These are phyloP conservation scores for Dillenia turbinata DNA, from an alignment of 164 flowering plant genomes.

Conservation along the genomic window DNA sequence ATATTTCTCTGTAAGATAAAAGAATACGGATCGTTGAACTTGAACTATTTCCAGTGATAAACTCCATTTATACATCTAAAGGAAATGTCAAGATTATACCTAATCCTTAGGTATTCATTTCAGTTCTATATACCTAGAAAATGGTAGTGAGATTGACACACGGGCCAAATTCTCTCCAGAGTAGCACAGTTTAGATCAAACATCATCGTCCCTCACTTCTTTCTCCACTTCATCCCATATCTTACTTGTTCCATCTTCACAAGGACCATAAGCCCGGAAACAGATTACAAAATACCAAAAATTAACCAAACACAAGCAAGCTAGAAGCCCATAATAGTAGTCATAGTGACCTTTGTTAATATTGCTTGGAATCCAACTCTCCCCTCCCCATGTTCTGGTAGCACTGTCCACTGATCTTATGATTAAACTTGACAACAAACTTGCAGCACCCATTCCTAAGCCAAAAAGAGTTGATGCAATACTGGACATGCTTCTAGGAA, in stretches of 20 bases:
- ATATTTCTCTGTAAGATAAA: too few relatives aligned
- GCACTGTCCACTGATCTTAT: slow-evolving; percentile 34
- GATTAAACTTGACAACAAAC: slow-evolving; percentile 44
- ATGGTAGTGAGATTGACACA: not conserved
- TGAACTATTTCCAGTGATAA: too few relatives aligned
- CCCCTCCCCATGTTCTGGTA: slow-evolving; percentile 22
- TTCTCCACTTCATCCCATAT: not conserved
- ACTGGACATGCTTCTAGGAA: slow-evolving; percentile 80
- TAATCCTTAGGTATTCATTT: not conserved
- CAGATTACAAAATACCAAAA: slow-evolving; percentile 12
- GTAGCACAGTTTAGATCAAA: not conserved
- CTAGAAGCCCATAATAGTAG: slow-evolving; percentile 18
- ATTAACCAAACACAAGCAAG: slow-evolving; percentile 6
- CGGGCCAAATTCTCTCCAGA: not conserved
- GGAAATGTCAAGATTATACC: not conserved
- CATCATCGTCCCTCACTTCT: not conserved
- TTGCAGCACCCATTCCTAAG: slow-evolving; percentile 63
- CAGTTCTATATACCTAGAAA: too few relatives aligned
- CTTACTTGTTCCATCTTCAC: not conserved
- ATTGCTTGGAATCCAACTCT: slow-evolving; percentile 18
- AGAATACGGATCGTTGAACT: too few relatives aligned
- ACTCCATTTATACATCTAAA: too few relatives aligned
- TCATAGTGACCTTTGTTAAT: slow-evolving; percentile 18
- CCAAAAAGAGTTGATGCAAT: slow-evolving; percentile 51
- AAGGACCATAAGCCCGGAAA: slow-evolving; percentile 12